Percentiles rank a stretch among this genome's conserved stretches.
phyloP scores from a whole-genome alignment of 2,329 filamentous ascomycete species.

The Curvularia lunata region DNA sequence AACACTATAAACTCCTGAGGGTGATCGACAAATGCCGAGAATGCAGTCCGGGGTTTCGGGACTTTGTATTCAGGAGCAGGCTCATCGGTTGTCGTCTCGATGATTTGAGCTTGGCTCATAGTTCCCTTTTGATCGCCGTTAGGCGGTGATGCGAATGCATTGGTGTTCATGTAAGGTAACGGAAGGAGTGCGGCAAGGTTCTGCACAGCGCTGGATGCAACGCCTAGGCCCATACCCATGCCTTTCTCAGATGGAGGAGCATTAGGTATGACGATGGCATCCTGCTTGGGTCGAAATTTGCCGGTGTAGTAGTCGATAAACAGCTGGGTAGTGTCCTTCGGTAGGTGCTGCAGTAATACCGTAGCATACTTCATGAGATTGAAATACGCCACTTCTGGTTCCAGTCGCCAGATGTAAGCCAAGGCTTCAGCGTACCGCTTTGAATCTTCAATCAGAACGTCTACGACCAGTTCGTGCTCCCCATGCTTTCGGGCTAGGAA shows the following conservation, averaged over 20 bases:
- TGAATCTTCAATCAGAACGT: slow-evolving; percentile 94
- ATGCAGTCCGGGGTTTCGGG: slow-evolving; percentile 85
- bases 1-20: slow-evolving; percentile 90
- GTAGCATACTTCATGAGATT: slow-evolving; percentile 96
- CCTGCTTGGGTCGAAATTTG: slow-evolving; percentile 75
- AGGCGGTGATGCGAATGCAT: slow-evolving; percentile 61
- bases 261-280: slow-evolving; percentile 60
- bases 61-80: slow-evolving; percentile 70
- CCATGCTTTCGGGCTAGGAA: slow-evolving; percentile 94
- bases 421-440: slow-evolving; percentile 88
- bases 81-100: slow-evolving; percentile 60
- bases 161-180: slow-evolving; percentile 80
- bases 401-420: slow-evolving; percentile 87
- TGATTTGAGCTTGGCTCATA: slow-evolving; percentile 60
- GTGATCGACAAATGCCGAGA: slow-evolving; percentile 96
- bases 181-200: slow-evolving; percentile 85
- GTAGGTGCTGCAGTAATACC: slow-evolving; percentile 85
- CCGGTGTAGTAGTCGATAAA: slow-evolving; percentile 97
- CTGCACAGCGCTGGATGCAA: slow-evolving; percentile 78
- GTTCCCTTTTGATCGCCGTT: slow-evolving; percentile 60
- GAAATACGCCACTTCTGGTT: slow-evolving; percentile 78
- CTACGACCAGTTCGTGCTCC: slow-evolving; percentile 91
- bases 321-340: slow-evolving; percentile 78
- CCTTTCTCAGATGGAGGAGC: slow-evolving; percentile 53
- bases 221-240: slow-evolving; percentile 49